phyloP scores from a whole-genome alignment of 1,284 basidiomycete species.

The Ceratobasidium sp. region DNA sequence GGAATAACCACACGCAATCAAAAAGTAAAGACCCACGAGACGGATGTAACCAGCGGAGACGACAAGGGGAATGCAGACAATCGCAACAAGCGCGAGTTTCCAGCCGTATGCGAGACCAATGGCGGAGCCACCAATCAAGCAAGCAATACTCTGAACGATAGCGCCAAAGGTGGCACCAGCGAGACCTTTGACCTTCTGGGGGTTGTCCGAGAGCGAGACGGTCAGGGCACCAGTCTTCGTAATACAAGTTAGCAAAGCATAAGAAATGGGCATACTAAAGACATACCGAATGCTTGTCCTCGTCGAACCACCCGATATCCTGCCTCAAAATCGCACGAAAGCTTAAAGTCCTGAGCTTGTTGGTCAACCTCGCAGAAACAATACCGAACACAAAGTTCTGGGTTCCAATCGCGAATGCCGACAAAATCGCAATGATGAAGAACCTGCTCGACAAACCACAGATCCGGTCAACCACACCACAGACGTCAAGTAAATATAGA shows the following conservation, averaged over 20 bases:
- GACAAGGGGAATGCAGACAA: conserved; percentile 87
- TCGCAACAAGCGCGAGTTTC: conserved; percentile 80
- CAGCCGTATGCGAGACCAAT: conserved; percentile 84
- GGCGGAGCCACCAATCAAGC: conserved; percentile 77
- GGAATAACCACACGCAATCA: neutral
- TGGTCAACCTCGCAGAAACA: conserved; percentile 73
- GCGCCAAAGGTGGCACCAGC: conserved; percentile 89
- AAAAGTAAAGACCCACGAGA: conserved; percentile 61
- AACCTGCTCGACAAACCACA: conserved; percentile 59
- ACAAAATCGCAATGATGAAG: conserved; percentile 83
- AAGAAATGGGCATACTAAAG: neutral
- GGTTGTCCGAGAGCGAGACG: conserved; percentile 83
- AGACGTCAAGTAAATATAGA: neutral
- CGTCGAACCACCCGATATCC: conserved; percentile 91
- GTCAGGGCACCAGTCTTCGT: conserved; percentile 82
- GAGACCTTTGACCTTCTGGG: conserved; percentile 91
- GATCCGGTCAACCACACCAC: too few species aligned
- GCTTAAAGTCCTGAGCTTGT: conserved; percentile 71
- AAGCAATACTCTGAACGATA: conserved; percentile 84
- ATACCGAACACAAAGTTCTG: conserved; percentile 77
- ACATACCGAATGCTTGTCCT: conserved; percentile 69
- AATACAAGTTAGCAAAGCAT: conserved; percentile 19
- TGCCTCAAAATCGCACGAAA: conserved; percentile 85
- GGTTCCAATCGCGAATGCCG: conserved; percentile 67
- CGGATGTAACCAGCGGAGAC: conserved; percentile 90